Conservation (phyloP, 1,139 yeast species). For the Yamadazyma atlantica region DNA sequence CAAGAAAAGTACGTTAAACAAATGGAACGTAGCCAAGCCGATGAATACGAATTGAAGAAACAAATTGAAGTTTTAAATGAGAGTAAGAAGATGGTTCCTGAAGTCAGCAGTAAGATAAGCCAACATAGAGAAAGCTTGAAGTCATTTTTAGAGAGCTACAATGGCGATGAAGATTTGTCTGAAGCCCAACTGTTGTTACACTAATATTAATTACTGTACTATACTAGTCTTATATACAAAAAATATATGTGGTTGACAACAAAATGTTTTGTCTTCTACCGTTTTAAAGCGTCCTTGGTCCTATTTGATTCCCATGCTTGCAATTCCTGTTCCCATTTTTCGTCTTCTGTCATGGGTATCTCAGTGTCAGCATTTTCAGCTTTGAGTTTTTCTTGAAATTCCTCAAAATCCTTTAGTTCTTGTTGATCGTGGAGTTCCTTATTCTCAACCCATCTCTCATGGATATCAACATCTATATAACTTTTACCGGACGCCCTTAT, state of each 20-base stretch:
- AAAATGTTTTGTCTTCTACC: too few species aligned
- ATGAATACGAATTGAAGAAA: conserved; percentile 72
- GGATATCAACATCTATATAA: conserved; percentile 66
- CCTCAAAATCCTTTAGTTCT: conserved; percentile 50
- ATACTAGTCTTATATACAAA: background rate
- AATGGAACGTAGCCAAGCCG: conserved; percentile 47
- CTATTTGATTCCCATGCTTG: conserved; percentile 48
- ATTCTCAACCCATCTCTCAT: conserved; percentile 93
- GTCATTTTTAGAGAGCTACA: conserved; percentile 23
- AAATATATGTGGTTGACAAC: background rate
- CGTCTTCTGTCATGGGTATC: conserved; percentile 52
- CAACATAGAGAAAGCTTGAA: conserved; percentile 49
- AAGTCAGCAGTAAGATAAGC: conserved; percentile 51
- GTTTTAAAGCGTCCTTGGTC: conserved; percentile 7
- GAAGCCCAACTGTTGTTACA: conserved; percentile 34
- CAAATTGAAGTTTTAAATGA: conserved; percentile 64
- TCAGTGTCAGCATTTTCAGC: conserved; percentile 22
- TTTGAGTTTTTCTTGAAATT: conserved; percentile 23
- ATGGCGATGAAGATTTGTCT: conserved; percentile 51
- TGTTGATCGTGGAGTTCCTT: conserved; percentile 71
- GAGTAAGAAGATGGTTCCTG: conserved; percentile 67
- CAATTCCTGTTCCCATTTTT: conserved; percentile 70
- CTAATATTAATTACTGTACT: conserved; percentile 2
- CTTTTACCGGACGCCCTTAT: conserved; percentile 68
- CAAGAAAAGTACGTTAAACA: conserved; percentile 51